Evolutionary conservation across 176 grass and related monocot species (phyloP).

Genomic region (Phyllostachys edulis): DNA sequence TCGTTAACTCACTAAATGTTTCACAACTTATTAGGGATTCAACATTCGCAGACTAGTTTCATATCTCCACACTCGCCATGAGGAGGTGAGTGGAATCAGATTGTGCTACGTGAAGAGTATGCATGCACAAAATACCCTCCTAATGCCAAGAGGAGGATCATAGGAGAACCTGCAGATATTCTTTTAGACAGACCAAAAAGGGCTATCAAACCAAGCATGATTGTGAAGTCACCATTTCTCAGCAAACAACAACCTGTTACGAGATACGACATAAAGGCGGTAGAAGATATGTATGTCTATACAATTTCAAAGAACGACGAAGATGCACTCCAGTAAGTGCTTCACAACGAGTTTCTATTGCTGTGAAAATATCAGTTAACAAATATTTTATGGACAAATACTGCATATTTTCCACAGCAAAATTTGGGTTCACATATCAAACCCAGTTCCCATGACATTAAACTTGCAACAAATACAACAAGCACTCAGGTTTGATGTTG

Average conservation of each 20-base stretch:
- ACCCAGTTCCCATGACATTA: not conserved
- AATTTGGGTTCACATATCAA: not conserved
- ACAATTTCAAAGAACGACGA: no score
- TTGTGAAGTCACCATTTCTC: not conserved
- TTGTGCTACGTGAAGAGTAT: not conserved
- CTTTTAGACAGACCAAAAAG: not conserved
- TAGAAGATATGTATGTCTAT: not conserved
- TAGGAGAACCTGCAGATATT: not conserved
- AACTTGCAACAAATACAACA: no score
- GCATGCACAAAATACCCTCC: not conserved
- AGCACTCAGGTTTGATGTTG: fast-evolving
- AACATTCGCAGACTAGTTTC: fast-evolving
- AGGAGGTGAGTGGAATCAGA: not conserved
- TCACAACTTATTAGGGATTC: not conserved
- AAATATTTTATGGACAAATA: no score
- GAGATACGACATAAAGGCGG: not conserved
- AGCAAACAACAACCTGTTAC: not conserved
- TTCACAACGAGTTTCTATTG: no score
- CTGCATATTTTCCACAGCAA: no score
- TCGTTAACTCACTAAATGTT: fast-evolving
- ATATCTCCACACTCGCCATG: not conserved
- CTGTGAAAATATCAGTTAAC: no score
- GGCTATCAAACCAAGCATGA: not conserved
- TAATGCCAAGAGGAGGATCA: not conserved
- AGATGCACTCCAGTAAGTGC: not conserved